Evolutionary conservation across 192 early-diverging fungal species (phyloP).

Genomic region (Coemansia reversa): DNA sequence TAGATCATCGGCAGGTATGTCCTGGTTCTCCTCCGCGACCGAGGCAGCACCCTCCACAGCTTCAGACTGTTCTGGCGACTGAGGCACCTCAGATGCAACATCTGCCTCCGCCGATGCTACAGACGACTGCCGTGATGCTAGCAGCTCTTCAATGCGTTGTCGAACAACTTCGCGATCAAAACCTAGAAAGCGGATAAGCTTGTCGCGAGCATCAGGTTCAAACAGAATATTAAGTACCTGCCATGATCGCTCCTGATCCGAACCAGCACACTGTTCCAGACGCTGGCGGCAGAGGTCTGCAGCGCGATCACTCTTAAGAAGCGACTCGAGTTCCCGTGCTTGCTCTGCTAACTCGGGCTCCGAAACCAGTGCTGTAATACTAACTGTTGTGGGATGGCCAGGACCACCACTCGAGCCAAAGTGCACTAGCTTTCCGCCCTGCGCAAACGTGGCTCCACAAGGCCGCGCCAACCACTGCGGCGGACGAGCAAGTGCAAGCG

Average conservation of each 20-base stretch:
- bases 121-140: slow-evolving; percentile 16
- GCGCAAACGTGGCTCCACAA: slow-evolving; percentile 82
- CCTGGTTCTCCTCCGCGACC: slow-evolving; percentile 9
- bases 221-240: slow-evolving; percentile 82
- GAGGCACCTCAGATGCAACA: background rate
- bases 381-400: slow-evolving; percentile 54
- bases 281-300: slow-evolving; percentile 54
- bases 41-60: slow-evolving; percentile 3
- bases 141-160: slow-evolving; percentile 59
- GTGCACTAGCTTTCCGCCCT: slow-evolving; percentile 83
- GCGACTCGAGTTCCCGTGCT: slow-evolving; percentile 70
- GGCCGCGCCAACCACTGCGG: slow-evolving; percentile 95
- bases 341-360: slow-evolving; percentile 70
- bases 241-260: slow-evolving; percentile 61
- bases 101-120: slow-evolving; percentile 12
- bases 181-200: slow-evolving; percentile 85
- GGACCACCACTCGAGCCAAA: slow-evolving; percentile 60
- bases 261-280: slow-evolving; percentile 31
- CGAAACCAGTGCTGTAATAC: slow-evolving; percentile 65
- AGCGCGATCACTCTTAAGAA: slow-evolving; percentile 57
- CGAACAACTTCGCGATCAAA: slow-evolving; percentile 72
- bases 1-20: slow-evolving; percentile 27
- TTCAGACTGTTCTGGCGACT: slow-evolving; percentile 2
- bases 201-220: slow-evolving; percentile 72
- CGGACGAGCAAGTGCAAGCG: slow-evolving; percentile 73